A percentile compares a stretch with the other conserved stretches of the same genome.
phyloP scores from a whole-genome alignment of 495 filamentous ascomycete species.

The Hypomontagnella monticulosa region DNA sequence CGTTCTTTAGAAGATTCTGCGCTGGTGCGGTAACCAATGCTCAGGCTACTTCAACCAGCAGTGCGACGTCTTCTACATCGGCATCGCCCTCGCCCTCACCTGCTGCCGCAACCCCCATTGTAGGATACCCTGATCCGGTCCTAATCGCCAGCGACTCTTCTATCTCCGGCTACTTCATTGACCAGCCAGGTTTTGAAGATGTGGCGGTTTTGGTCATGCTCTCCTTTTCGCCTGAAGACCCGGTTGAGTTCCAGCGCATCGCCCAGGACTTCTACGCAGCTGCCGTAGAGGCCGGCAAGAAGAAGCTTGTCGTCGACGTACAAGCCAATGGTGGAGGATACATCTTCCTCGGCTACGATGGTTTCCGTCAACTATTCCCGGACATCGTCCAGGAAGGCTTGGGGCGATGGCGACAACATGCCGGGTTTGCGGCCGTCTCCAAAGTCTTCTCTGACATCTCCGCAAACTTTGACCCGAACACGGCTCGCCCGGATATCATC shows the following conservation, averaged over 20 bases:
- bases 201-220: slow-evolving; percentile 54
- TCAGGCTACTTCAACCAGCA: slow-evolving; percentile 11
- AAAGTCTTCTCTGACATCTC: slow-evolving; percentile 45
- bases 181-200: slow-evolving; percentile 55
- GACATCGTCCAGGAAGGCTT: slow-evolving; percentile 48
- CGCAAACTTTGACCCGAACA: slow-evolving; percentile 45
- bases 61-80: slow-evolving; percentile 32
- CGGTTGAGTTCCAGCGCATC: slow-evolving; percentile 52
- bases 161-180: slow-evolving; percentile 62
- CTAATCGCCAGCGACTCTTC: slow-evolving; percentile 53
- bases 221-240: slow-evolving; percentile 32
- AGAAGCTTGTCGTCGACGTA: slow-evolving; percentile 64
- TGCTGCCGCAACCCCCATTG: slow-evolving; percentile 40
- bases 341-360: slow-evolving; percentile 57
- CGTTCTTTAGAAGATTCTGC: slow-evolving; percentile 52
- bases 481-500: slow-evolving; percentile 36
- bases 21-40: slow-evolving; percentile 32
- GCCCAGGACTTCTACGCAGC: slow-evolving; percentile 53
- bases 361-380: slow-evolving; percentile 59
- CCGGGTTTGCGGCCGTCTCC: slow-evolving; percentile 47
- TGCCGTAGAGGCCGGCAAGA: slow-evolving; percentile 53
- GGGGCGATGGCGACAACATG: slow-evolving; percentile 46
- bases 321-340: slow-evolving; percentile 62
- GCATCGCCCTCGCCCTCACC: slow-evolving; percentile 28
- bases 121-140: slow-evolving; percentile 62